Evolutionary conservation across 208 protist genomes (phyloP), one percentile per base, ranked within the genome.

Genomic region (Trypanosomatidae sp.): DNA sequence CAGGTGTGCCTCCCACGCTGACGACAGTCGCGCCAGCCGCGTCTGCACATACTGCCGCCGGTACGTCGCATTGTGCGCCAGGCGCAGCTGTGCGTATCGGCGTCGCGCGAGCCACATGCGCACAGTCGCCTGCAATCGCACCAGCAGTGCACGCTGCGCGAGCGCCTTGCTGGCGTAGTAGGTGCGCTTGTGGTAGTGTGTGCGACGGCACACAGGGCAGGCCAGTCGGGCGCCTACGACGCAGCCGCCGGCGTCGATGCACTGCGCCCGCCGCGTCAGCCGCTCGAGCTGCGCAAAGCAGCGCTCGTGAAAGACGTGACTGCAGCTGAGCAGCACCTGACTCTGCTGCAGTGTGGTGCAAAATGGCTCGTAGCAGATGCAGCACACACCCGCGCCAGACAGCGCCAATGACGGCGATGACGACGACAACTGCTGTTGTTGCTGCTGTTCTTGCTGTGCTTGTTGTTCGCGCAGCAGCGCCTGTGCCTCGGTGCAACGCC

Each of bases 261-360:
- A 45, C 56, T 73, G 64, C 28, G 68, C 66, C 3, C 43, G 43
- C 3, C 78, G 58, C n/a, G 63, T 62, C 46, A 84, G 73, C 13
- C 65, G 66, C 61, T 93, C 84, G 51, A 93, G 88, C 8, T 76
- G 65, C n/a, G 43, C 52, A 56, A 93, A 88, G 61, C 84, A 93
- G 30, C 66, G 53, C 37, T 80, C 56, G 52, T 93, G 84, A 30
- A 89, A 93, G 11, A 93, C 74, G 55, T 93, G 84, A 1, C 67
- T 81, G 52, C 85, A 93, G 47, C 74, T 89, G 0, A 93, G 54
- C 25, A 93, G 69, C 18, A 93, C 61, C 55, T 89, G 77, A 0
- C 63, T 73, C 42, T 88, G 68, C 6, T 70, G 50, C 27, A 48
- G 59, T 4, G 66, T 83, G 10, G 50, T 18, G 22, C 68, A 61